Conservation (phyloP, 345 rosid genomes). For the Leavenworthia alabamica region DNA sequence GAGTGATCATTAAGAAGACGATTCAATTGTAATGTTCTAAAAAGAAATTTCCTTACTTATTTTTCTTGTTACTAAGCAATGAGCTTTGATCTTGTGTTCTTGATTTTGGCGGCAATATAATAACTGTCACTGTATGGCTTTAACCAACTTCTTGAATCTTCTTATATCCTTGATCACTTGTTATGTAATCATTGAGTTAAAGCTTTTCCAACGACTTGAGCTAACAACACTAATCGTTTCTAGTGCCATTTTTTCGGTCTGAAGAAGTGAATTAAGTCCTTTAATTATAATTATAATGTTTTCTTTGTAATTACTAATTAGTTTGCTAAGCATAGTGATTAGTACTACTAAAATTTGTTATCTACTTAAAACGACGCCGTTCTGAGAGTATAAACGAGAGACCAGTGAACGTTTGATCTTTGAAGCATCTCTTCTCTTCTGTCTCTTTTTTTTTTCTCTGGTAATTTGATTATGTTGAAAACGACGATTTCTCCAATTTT, state of each 20-base stretch:
- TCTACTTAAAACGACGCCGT: constrained; percentile 11
- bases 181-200: neutral
- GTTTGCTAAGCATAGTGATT: neutral
- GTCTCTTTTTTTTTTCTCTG: neutral
- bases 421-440: neutral
- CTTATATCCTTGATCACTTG: neutral
- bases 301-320: neutral
- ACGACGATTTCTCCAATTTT: constrained; percentile 51
- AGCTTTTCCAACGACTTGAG: no score
- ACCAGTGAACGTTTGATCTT: constrained; percentile 15
- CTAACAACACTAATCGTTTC: no score
- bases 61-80: constrained; percentile 5
- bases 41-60: neutral
- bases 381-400: neutral
- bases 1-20: constrained; percentile 38
- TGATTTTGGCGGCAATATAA: constrained; percentile 14
- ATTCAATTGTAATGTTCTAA: neutral
- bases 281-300: neutral
- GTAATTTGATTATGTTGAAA: constrained; percentile 39
- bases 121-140: neutral
- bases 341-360: neutral
- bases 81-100: constrained; percentile 8
- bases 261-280: neutral
- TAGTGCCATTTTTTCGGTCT: constrained; percentile 19
- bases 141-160: neutral